Evolutionary conservation across 768 basidiomycete genomes (phyloP).

Genomic region (Hysterangium stoloniferum): DNA sequence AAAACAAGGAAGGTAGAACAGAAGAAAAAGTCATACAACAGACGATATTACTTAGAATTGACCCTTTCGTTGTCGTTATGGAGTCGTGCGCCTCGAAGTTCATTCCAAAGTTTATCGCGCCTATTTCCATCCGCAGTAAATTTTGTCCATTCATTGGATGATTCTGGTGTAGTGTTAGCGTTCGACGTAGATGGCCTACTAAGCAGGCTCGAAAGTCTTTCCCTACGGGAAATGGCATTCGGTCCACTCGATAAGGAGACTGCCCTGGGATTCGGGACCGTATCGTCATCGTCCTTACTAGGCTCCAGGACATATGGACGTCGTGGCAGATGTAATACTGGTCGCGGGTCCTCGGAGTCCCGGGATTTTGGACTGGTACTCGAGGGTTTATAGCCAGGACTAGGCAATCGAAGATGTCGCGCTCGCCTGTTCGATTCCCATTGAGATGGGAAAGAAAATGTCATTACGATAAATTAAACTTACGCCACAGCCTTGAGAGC

Average conservation of each 20-base stretch:
- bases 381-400: constrained; percentile 5
- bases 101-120: constrained; percentile 4
- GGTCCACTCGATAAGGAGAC: not conserved
- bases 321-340: constrained; percentile 6
- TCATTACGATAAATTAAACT: constrained; percentile 29
- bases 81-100: constrained; percentile 5
- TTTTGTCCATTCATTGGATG: not conserved
- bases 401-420: constrained; percentile 68
- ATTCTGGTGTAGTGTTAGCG: not conserved
- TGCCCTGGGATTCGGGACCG: not conserved
- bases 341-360: not conserved
- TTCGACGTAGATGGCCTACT: not conserved
- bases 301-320: not conserved
- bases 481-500: constrained; percentile 79
- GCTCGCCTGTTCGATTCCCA: constrained; percentile 49
- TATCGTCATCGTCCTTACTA: not conserved
- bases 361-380: not conserved
- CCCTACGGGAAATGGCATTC: not conserved
- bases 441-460: constrained; percentile 15
- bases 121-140: not conserved
- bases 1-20: not conserved
- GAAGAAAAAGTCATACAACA: not conserved
- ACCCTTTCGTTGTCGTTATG: not conserved
- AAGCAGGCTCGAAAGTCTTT: not conserved
- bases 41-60: not conserved